These are phyloP conservation scores for Noccaea bulbosa DNA, from an alignment of 345 rosid genomes.

Conservation along the genomic window DNA sequence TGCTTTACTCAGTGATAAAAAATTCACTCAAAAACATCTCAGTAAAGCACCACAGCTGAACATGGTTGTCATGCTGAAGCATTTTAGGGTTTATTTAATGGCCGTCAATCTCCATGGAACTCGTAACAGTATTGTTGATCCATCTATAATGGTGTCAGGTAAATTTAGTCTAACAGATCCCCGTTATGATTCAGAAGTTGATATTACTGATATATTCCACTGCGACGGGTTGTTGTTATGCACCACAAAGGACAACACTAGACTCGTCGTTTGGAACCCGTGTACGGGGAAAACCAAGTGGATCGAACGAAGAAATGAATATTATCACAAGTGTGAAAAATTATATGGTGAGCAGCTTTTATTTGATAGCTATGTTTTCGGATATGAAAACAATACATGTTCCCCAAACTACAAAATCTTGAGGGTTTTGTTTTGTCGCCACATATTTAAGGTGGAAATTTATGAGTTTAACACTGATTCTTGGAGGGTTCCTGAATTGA, in stretches of 20 bases:
- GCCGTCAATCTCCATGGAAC: background rate
- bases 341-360: background rate
- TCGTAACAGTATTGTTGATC: background rate
- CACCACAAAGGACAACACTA: conserved; percentile 1
- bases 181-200: background rate
- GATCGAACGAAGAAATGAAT: background rate
- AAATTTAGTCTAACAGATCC: background rate
- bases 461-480: background rate
- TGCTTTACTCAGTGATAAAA: background rate
- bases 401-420: background rate
- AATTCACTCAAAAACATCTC: background rate
- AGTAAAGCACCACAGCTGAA: background rate
- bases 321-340: background rate
- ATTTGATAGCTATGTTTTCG: background rate
- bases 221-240: background rate
- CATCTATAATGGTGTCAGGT: background rate
- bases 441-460: background rate
- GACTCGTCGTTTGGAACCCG: conserved; percentile 7
- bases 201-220: background rate
- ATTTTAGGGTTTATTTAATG: background rate
- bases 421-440: background rate
- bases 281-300: conserved; percentile 8
- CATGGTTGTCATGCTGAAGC: background rate
- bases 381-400: background rate
- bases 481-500: conserved; percentile 3